Percentiles rank a stretch among this genome's conserved stretches.
These are phyloP conservation scores for Amoeboaphelidium protococcarum DNA, from an alignment of 371 early-diverging fungal species.

Conservation along the genomic window DNA sequence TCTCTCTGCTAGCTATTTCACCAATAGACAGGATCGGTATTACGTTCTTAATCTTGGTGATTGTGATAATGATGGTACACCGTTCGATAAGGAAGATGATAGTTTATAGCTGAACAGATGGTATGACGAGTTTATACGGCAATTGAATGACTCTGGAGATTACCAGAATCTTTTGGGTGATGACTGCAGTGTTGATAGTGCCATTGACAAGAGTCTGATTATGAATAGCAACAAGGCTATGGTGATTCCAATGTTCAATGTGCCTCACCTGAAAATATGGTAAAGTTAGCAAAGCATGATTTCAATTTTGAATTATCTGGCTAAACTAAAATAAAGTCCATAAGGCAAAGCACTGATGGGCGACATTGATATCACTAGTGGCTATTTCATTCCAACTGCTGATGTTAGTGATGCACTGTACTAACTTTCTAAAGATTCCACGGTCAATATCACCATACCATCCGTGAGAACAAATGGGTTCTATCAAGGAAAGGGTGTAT, in stretches of 20 bases:
- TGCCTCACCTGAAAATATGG: neutral
- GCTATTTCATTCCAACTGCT: neutral
- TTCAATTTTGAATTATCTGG: neutral
- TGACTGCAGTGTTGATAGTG: neutral
- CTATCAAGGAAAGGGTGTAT: conserved; percentile 54
- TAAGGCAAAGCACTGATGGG: too few species aligned
- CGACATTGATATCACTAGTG: too few species aligned
- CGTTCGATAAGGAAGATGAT: neutral
- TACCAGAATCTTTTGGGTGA: neutral
- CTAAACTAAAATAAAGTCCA: too few species aligned
- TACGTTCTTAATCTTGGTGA: conserved; percentile 20
- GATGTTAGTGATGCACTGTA: neutral
- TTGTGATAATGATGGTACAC: neutral
- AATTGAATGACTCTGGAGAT: neutral
- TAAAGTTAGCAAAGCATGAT: neutral
- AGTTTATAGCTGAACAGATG: neutral
- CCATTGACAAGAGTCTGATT: neutral
- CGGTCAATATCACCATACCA: neutral
- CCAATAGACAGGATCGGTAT: conserved; percentile 80
- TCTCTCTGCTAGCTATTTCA: conserved; percentile 74
- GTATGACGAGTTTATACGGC: neutral
- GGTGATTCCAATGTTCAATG: neutral
- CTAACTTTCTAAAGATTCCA: neutral
- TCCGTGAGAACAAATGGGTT: conserved; percentile 63
- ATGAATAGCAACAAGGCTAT: neutral